Evolutionary conservation across 192 early-diverging fungal species (phyloP).

Genomic region (Chytriomyces sp.): DNA sequence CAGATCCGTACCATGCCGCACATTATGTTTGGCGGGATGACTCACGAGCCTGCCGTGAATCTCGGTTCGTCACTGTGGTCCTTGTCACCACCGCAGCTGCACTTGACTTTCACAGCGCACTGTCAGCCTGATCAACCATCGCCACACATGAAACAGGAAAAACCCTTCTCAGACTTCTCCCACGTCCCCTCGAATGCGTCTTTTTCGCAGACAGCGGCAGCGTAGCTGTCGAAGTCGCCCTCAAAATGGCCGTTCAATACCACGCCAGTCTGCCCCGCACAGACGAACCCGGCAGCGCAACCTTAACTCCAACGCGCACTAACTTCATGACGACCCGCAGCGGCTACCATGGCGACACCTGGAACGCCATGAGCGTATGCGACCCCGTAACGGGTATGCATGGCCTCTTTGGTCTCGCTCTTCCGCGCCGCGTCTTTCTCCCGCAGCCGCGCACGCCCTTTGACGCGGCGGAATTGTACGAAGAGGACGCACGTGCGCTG

Average conservation of each 20-base stretch:
- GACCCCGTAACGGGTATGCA: slow-evolving; percentile 37
- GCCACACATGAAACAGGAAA: too few relatives aligned
- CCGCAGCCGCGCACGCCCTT: slow-evolving; percentile 16
- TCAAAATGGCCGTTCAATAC: slow-evolving; percentile 75
- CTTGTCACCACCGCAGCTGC: neutral
- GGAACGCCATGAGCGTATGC: slow-evolving; percentile 81
- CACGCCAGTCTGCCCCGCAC: slow-evolving; percentile 33
- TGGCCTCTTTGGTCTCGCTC: neutral
- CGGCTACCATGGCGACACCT: slow-evolving; percentile 87
- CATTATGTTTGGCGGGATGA: slow-evolving; percentile 32
- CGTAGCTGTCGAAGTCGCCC: slow-evolving; percentile 77
- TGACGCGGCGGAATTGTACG: slow-evolving; percentile 35
- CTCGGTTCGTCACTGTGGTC: slow-evolving; percentile 1
- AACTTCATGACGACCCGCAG: slow-evolving; percentile 56
- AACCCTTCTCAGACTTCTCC: slow-evolving; percentile 6
- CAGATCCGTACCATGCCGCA: slow-evolving; percentile 4
- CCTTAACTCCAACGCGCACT: too few relatives aligned
- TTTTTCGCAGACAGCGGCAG: slow-evolving; percentile 84
- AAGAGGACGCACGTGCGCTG: slow-evolving; percentile 44
- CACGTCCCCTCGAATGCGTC: slow-evolving; percentile 47
- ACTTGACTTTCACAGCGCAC: too few relatives aligned
- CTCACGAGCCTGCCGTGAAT: slow-evolving; percentile 12
- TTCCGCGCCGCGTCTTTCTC: slow-evolving; percentile 15
- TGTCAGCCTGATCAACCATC: too few relatives aligned
- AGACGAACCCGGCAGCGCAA: too few relatives aligned